phyloP scores from a whole-genome alignment of 2,329 filamentous ascomycete species.

The Sclerotinia minor region DNA sequence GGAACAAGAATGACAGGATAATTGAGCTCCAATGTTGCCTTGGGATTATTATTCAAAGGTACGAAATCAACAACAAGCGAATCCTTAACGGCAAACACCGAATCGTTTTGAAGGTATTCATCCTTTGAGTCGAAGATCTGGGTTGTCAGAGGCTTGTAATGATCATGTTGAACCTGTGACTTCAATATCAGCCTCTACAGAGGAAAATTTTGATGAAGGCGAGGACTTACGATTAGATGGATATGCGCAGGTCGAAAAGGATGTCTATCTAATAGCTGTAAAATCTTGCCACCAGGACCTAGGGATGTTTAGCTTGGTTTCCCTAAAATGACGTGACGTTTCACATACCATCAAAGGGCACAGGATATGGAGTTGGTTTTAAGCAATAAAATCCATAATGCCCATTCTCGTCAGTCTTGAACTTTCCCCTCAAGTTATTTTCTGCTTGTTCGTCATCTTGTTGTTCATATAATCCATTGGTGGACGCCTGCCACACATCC shows the following conservation, averaged over 20 bases:
- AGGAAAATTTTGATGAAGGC: not conserved
- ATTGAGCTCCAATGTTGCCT: slow-evolving; percentile 41
- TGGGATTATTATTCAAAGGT: slow-evolving; percentile 45
- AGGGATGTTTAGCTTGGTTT: slow-evolving; percentile 21
- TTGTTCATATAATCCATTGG: slow-evolving; percentile 60
- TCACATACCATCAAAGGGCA: slow-evolving; percentile 39
- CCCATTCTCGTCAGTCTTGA: slow-evolving; percentile 58
- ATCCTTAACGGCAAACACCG: slow-evolving; percentile 56
- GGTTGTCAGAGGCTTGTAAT: slow-evolving; percentile 69
- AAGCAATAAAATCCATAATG: slow-evolving; percentile 54
- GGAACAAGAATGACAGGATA: slow-evolving; percentile 36
- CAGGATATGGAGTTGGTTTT: slow-evolving; percentile 46
- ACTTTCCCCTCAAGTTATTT: slow-evolving; percentile 62
- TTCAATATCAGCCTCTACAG: not conserved
- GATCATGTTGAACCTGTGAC: slow-evolving; percentile 31
- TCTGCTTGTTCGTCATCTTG: slow-evolving; percentile 62
- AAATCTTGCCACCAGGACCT: slow-evolving; percentile 58
- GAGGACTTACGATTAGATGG: slow-evolving; percentile 54
- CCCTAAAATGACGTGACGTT: not conserved
- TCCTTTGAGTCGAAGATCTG: slow-evolving; percentile 73
- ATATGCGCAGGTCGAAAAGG: slow-evolving; percentile 64
- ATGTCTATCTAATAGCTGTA: slow-evolving; percentile 60
- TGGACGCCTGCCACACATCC: slow-evolving; percentile 65
- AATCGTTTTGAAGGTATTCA: slow-evolving; percentile 58
- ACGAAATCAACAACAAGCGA: slow-evolving; percentile 54